Conservation (phyloP, 345 rosid species). For the Linum trigynum region DNA sequence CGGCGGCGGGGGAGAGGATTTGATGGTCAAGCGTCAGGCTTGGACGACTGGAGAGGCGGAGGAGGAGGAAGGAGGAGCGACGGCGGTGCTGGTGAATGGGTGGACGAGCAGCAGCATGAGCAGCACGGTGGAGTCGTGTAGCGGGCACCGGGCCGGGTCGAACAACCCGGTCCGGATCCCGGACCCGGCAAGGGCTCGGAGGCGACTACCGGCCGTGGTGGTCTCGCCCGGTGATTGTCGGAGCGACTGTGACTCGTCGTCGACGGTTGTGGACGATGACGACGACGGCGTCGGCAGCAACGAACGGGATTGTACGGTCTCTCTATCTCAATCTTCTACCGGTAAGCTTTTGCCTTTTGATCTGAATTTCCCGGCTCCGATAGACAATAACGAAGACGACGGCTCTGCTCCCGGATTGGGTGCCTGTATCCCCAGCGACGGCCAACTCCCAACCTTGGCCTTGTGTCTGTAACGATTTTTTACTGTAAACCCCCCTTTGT, state of each 20-base stretch:
- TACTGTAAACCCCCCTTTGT: neutral
- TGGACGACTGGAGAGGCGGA: neutral
- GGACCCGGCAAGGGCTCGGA: conserved; percentile 8
- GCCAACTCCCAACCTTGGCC: conserved; percentile 24
- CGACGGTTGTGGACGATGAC: conserved; percentile 33
- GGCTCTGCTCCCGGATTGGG: conserved; percentile 11
- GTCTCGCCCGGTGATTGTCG: conserved; percentile 30
- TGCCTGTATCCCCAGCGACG: neutral
- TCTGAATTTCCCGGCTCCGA: conserved; percentile 10
- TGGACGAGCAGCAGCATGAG: conserved; percentile 32
- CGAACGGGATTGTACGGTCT: conserved; percentile 21
- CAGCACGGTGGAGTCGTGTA: conserved; percentile 34
- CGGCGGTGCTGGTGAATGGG: conserved; percentile 14
- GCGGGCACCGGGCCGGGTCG: conserved; percentile 19
- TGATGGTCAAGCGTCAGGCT: too few relatives aligned
- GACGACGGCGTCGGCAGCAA: conserved; percentile 9
- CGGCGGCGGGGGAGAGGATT: neutral
- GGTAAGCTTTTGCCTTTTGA: neutral
- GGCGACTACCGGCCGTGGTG: conserved; percentile 4
- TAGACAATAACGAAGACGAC: conserved; percentile 10
- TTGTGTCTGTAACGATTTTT: conserved; percentile 9
- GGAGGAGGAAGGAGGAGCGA: conserved; percentile 6
- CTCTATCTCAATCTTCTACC: conserved; percentile 38
- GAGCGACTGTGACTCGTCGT: conserved; percentile 42
- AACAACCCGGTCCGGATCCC: neutral